Evolutionary conservation across 495 filamentous ascomycete genomes (phyloP).

Genomic region (Rostrohypoxylon terebratum): DNA sequence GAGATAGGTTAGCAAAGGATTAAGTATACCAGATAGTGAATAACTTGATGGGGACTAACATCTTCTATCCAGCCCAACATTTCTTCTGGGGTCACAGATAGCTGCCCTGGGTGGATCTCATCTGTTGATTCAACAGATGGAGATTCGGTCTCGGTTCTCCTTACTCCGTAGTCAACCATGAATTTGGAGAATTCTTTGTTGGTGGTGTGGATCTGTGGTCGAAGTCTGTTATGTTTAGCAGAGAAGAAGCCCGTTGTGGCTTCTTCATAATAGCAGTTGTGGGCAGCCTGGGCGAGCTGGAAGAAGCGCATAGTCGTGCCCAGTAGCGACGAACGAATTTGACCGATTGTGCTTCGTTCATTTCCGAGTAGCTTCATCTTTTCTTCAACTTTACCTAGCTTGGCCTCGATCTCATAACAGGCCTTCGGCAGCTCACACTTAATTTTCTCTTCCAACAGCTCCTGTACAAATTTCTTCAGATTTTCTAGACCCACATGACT

Average conservation of each 20-base stretch:
- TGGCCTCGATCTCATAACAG: constrained; percentile 19
- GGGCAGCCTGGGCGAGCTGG: constrained; percentile 32
- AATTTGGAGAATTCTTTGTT: constrained; percentile 29
- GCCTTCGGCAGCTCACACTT: constrained; percentile 41
- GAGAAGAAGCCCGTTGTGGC: constrained; percentile 26
- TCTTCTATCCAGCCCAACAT: not conserved
- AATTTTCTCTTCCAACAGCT: constrained; percentile 37
- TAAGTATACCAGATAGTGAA: not conserved
- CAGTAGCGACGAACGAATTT: constrained; percentile 34
- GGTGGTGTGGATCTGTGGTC: constrained; percentile 25
- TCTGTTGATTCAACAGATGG: not conserved
- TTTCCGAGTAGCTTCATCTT: constrained; percentile 29
- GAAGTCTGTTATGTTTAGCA: constrained; percentile 6
- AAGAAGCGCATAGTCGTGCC: constrained; percentile 35
- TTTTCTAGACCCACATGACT: constrained; percentile 21
- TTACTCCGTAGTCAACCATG: constrained; percentile 23
- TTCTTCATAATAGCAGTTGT: constrained; percentile 36
- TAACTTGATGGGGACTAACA: not conserved
- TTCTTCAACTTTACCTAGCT: constrained; percentile 13
- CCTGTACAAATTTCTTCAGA: constrained; percentile 25
- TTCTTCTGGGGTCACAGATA: not conserved
- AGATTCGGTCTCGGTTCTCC: not conserved
- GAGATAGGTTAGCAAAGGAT: not conserved
- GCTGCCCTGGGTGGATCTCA: not conserved
- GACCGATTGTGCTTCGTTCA: constrained; percentile 16